phyloP scores from a whole-genome alignment of 164 flowering plant genomes.

The Piper betle region DNA sequence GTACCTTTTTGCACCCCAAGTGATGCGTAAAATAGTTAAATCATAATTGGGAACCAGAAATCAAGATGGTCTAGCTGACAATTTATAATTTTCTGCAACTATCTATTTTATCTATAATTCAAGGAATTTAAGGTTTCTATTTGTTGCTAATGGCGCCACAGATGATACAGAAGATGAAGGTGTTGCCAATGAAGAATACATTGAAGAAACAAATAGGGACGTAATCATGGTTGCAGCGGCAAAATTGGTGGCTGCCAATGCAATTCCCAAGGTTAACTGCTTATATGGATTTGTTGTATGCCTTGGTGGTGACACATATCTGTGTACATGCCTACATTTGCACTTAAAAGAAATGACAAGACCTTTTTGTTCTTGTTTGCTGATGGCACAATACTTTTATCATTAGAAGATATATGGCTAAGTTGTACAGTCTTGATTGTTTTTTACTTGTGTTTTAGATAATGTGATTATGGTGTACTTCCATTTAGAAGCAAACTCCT shows the following conservation, averaged over 20 bases:
- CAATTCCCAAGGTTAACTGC: constrained; percentile 62
- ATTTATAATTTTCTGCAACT: too few relatives aligned
- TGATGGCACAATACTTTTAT: too few relatives aligned
- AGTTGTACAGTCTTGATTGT: too few relatives aligned
- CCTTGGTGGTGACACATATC: neutral
- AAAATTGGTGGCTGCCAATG: constrained; percentile 60
- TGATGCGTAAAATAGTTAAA: neutral
- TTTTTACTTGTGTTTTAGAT: too few relatives aligned
- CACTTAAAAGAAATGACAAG: too few relatives aligned
- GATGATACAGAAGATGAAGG: constrained; percentile 93
- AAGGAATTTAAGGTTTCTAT: neutral
- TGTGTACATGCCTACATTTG: neutral
- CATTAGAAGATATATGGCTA: too few relatives aligned
- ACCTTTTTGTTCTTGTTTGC: too few relatives aligned
- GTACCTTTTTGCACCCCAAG: constrained; percentile 15
- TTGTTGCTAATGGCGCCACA: constrained; percentile 13
- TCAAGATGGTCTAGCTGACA: too few relatives aligned
- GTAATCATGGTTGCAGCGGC: constrained; percentile 81
- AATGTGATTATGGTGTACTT: too few relatives aligned
- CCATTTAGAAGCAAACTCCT: too few relatives aligned
- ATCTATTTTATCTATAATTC: neutral
- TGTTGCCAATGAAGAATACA: constrained; percentile 55
- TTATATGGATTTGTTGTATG: neutral
- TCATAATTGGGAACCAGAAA: too few relatives aligned
- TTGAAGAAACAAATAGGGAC: constrained; percentile 82